Percentiles rank a stretch among this genome's conserved stretches.
phyloP scores from a whole-genome alignment of 352 stramenopile genomes.

The Globisporangium radiosum region DNA sequence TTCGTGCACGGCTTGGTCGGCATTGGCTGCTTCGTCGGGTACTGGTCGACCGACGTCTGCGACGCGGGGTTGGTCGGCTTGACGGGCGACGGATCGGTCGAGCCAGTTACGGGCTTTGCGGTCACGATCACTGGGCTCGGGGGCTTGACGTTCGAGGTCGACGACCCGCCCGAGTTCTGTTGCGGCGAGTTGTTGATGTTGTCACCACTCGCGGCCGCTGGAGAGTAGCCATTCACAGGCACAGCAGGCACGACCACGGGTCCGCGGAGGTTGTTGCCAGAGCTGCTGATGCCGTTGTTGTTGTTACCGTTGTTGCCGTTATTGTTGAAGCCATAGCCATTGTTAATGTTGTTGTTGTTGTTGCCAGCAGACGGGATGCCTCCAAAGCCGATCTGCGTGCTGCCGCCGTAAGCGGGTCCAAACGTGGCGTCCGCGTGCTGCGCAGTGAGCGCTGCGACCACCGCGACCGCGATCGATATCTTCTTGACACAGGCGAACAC shows the following conservation, averaged over 20 bases:
- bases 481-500: constrained; percentile 17
- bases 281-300: constrained; percentile 1
- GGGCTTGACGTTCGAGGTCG: constrained; percentile 8
- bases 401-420: constrained; percentile 5
- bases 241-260: constrained; percentile 1
- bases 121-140: constrained; percentile 1
- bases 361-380: constrained; percentile 6
- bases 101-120: constrained; percentile 1
- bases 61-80: constrained; percentile 8
- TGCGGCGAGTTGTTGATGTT: constrained; percentile 13
- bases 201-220: neutral
- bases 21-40: constrained; percentile 11
- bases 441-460: constrained; percentile 11
- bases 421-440: constrained; percentile 9
- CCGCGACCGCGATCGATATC: constrained; percentile 12
- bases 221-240: neutral
- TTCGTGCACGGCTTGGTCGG: constrained; percentile 13
- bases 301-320: constrained; percentile 1
- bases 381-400: constrained; percentile 6
- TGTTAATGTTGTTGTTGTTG: neutral
- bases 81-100: neutral
- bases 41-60: constrained; percentile 9
- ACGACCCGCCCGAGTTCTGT: constrained; percentile 11
- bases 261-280: constrained; percentile 10
- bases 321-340: neutral